A percentile compares a stretch with the other conserved stretches of the same genome.
These are phyloP conservation scores for Leavenworthia alabamica DNA, from an alignment of 345 rosid genomes.

Conservation along the genomic window DNA sequence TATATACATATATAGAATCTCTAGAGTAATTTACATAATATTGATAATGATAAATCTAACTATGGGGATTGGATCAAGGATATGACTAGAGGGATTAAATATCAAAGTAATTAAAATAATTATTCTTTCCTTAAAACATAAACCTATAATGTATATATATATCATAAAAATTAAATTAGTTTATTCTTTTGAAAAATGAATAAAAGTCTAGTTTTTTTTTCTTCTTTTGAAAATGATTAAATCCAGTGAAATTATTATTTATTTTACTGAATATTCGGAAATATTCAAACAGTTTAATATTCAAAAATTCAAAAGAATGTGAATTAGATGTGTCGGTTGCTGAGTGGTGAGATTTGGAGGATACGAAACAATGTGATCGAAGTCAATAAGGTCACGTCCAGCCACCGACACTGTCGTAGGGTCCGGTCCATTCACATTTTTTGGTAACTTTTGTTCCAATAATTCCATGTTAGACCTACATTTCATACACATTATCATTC, in stretches of 20 bases:
- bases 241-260: background rate
- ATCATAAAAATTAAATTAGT: background rate
- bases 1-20: no score
- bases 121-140: no score
- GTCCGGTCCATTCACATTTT: constrained; percentile 8
- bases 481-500: background rate
- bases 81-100: no score
- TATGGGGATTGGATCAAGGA: no score
- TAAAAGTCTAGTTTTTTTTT: background rate
- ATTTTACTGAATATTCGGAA: background rate
- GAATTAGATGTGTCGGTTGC: constrained; percentile 22
- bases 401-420: constrained; percentile 25
- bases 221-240: background rate
- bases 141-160: background rate
- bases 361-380: constrained; percentile 3
- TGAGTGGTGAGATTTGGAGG: background rate
- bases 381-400: constrained; percentile 14
- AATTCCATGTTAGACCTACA: constrained; percentile 4
- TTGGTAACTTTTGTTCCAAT: constrained; percentile 7
- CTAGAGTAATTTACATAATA: no score
- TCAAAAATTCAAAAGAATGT: background rate
- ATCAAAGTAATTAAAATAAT: no score
- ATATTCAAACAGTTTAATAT: background rate
- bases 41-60: no score
- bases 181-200: background rate